Conservation (phyloP, 2,329 filamentous ascomycete genomes). For the Phaeosphaeria sp. region DNA sequence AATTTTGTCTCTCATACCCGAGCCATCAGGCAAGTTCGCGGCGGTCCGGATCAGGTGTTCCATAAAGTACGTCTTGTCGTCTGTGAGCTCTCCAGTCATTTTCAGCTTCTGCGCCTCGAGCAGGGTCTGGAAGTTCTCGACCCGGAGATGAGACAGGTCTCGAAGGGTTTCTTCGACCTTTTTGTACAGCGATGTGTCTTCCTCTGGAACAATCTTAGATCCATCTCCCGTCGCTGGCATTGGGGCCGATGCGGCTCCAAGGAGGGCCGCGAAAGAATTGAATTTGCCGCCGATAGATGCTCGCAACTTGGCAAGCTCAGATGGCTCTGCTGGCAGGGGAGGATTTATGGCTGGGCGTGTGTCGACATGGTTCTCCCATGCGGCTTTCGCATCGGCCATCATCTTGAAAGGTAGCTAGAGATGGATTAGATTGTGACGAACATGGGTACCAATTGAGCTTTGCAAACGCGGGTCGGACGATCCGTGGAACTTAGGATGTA, state of each 20-base stretch:
- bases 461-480: neutral
- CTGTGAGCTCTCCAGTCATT: constrained; percentile 59
- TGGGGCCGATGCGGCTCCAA: constrained; percentile 37
- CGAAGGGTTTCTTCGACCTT: constrained; percentile 41
- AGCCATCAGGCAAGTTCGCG: constrained; percentile 51
- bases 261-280: constrained; percentile 32
- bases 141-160: constrained; percentile 43
- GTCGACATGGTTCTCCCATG: constrained; percentile 39
- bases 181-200: constrained; percentile 39
- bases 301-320: constrained; percentile 42
- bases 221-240: constrained; percentile 54
- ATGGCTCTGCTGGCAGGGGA: constrained; percentile 38
- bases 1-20: constrained; percentile 47
- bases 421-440: neutral
- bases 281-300: constrained; percentile 39
- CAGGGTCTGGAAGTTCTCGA: constrained; percentile 47
- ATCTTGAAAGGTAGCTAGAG: constrained; percentile 14
- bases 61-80: constrained; percentile 70
- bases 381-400: constrained; percentile 30
- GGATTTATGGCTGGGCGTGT: constrained; percentile 36
- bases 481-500: neutral
- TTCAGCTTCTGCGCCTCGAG: constrained; percentile 45
- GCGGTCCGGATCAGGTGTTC: constrained; percentile 62
- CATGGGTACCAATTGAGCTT: neutral
- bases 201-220: constrained; percentile 44